These are phyloP conservation scores for Silene noctiflora DNA, from an alignment of 179 eudicot species.

Conservation along the genomic window DNA sequence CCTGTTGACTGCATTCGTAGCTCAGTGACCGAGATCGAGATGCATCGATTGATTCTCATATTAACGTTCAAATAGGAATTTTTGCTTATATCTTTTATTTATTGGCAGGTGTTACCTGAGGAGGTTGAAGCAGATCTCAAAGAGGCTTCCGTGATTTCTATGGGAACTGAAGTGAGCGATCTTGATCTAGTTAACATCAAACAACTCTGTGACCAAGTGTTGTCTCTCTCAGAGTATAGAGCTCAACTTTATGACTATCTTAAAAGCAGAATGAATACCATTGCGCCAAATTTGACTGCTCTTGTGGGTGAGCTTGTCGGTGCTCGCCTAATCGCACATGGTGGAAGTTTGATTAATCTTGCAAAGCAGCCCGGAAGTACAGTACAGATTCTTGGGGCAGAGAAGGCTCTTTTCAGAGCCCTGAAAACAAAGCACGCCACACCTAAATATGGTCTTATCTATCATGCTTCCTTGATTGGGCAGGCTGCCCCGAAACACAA, in stretches of 20 bases:
- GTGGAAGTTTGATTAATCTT: conserved; percentile 87
- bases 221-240: conserved; percentile 78
- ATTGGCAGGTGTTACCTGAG: conserved; percentile 60
- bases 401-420: conserved; percentile 95
- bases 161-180: conserved; percentile 99
- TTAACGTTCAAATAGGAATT: too few species aligned
- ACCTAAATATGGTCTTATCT: conserved; percentile 92
- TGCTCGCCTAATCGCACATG: conserved; percentile 93
- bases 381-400: conserved; percentile 96
- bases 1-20: neutral
- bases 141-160: conserved; percentile 83
- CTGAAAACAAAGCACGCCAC: conserved; percentile 94
- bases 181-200: conserved; percentile 80
- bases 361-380: conserved; percentile 99
- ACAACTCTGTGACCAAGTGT: conserved; percentile 85
- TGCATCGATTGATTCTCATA: neutral
- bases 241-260: conserved; percentile 87
- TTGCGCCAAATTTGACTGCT: conserved; percentile 94
- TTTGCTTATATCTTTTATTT: neutral
- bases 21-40: neutral
- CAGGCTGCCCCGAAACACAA: conserved; percentile 94
- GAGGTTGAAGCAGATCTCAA: conserved; percentile 82
- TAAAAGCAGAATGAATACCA: conserved; percentile 90
- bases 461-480: conserved; percentile 91
- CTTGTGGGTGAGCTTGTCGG: conserved; percentile 97